Conservation (phyloP, 2,329 filamentous ascomycete species). For the Paracorniculantispora psalliotae region DNA sequence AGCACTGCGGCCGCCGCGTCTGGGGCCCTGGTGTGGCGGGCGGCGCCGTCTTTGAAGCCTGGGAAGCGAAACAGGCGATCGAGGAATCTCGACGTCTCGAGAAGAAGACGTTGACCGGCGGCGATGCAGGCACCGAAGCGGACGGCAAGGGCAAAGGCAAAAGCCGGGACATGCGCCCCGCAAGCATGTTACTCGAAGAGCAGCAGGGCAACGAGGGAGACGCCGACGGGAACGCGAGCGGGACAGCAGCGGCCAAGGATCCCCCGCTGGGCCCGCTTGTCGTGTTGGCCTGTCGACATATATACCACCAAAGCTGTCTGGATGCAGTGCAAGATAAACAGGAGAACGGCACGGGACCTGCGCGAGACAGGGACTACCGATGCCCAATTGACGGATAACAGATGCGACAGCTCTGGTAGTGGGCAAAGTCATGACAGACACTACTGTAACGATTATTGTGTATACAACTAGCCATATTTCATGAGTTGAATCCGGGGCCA, state of each 20-base stretch:
- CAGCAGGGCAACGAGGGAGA: slow-evolving; percentile 27
- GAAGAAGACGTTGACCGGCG: slow-evolving; percentile 32
- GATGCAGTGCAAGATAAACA: slow-evolving; percentile 58
- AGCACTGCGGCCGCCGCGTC: slow-evolving; percentile 72
- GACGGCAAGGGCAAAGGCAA: slow-evolving; percentile 41
- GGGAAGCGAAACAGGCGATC: slow-evolving; percentile 59
- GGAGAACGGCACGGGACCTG: slow-evolving; percentile 41
- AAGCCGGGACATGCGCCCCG: slow-evolving; percentile 33
- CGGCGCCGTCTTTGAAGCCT: slow-evolving; percentile 71
- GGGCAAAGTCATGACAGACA: background rate
- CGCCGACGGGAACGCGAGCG: slow-evolving; percentile 10
- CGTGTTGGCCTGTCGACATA: slow-evolving; percentile 64
- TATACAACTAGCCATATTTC: background rate
- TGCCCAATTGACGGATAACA: slow-evolving; percentile 53
- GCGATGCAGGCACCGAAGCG: slow-evolving; percentile 14
- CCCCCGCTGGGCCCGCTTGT: slow-evolving; percentile 60
- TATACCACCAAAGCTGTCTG: slow-evolving; percentile 64
- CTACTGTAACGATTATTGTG: slow-evolving; percentile 4
- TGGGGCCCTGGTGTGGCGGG: slow-evolving; percentile 83
- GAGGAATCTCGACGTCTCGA: slow-evolving; percentile 44
- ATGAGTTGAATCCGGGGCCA: background rate
- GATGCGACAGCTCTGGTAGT: background rate
- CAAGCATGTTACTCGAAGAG: slow-evolving; percentile 34
- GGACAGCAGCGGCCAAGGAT: slow-evolving; percentile 24
- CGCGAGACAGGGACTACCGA: slow-evolving; percentile 44